A percentile compares a stretch with the other conserved stretches of the same genome.
Evolutionary conservation across 495 filamentous ascomycete genomes (phyloP).

Genomic region (Penicillium malachiteum): DNA sequence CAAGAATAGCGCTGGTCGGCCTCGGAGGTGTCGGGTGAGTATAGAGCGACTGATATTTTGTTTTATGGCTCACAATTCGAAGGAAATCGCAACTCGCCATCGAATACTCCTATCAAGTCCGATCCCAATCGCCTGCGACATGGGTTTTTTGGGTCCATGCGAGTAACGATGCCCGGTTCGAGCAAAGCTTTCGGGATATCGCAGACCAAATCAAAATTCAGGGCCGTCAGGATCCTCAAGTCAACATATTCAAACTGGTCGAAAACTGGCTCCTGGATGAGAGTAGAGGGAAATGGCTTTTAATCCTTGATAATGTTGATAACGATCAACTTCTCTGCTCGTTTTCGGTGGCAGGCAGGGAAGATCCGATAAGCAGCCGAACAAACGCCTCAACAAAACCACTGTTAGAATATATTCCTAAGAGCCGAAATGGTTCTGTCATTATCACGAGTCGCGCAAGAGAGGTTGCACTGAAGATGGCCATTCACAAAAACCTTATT

Average conservation of each 20-base stretch:
- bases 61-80: not conserved
- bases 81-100: slow-evolving; percentile 42
- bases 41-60: no score
- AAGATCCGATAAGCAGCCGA: not conserved
- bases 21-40: no score
- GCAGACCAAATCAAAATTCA: slow-evolving; percentile 34
- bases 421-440: not conserved
- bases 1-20: no score
- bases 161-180: slow-evolving; percentile 35
- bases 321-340: slow-evolving; percentile 22
- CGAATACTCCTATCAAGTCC: slow-evolving; percentile 36
- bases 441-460: slow-evolving; percentile 20
- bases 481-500: not conserved
- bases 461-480: not conserved
- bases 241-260: slow-evolving; percentile 42
- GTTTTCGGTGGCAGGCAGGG: not conserved
- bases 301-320: slow-evolving; percentile 8
- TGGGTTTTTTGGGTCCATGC: slow-evolving; percentile 54
- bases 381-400: not conserved
- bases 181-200: slow-evolving; percentile 39
- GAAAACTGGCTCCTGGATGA: slow-evolving; percentile 30
- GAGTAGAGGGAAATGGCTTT: not conserved
- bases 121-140: slow-evolving; percentile 33
- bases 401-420: slow-evolving; percentile 2
- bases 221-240: slow-evolving; percentile 33